phyloP scores from a whole-genome alignment of 169 alveolate species.

The Cryptosporidium bovis region DNA sequence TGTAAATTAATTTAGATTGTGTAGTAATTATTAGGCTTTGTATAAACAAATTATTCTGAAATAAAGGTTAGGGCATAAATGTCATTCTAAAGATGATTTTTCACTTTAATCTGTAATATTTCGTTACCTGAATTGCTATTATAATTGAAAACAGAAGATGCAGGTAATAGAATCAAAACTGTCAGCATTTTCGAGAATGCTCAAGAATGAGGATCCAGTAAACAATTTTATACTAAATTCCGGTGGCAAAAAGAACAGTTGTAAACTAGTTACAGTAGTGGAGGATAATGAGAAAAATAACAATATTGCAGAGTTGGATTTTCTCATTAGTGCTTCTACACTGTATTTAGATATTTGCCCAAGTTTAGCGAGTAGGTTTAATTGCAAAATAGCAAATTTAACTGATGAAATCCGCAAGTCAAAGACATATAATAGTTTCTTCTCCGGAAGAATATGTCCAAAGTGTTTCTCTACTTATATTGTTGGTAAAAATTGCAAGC shows the following conservation, averaged over 20 bases:
- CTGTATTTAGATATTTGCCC: slow-evolving; percentile 21
- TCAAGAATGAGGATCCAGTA: slow-evolving; percentile 2
- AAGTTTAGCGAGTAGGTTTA: slow-evolving; percentile 31
- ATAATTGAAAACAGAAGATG: slow-evolving; percentile 4
- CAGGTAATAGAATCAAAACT: slow-evolving; percentile 29
- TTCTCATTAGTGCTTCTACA: slow-evolving; percentile 25
- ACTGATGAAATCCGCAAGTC: slow-evolving; percentile 31
- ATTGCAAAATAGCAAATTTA: slow-evolving; percentile 28
- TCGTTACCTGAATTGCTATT: too few relatives aligned
- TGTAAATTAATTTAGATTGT: too few relatives aligned
- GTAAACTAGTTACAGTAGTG: background rate
- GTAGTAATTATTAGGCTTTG: too few relatives aligned
- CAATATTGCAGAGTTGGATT: slow-evolving; percentile 4
- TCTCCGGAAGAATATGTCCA: slow-evolving; percentile 51
- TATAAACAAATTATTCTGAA: too few relatives aligned
- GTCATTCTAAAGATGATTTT: too few relatives aligned
- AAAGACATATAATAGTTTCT: slow-evolving; percentile 23
- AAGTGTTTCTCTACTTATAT: slow-evolving; percentile 38
- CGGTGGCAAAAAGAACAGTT: background rate
- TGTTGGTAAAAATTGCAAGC: slow-evolving; percentile 24
- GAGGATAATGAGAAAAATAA: background rate
- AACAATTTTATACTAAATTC: slow-evolving; percentile 12
- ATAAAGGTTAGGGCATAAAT: too few relatives aligned
- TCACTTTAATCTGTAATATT: too few relatives aligned
- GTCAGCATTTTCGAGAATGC: slow-evolving; percentile 13